Evolutionary conservation across 768 basidiomycete genomes (phyloP).

Genomic region (Lanmaoa pseudosensibilis): DNA sequence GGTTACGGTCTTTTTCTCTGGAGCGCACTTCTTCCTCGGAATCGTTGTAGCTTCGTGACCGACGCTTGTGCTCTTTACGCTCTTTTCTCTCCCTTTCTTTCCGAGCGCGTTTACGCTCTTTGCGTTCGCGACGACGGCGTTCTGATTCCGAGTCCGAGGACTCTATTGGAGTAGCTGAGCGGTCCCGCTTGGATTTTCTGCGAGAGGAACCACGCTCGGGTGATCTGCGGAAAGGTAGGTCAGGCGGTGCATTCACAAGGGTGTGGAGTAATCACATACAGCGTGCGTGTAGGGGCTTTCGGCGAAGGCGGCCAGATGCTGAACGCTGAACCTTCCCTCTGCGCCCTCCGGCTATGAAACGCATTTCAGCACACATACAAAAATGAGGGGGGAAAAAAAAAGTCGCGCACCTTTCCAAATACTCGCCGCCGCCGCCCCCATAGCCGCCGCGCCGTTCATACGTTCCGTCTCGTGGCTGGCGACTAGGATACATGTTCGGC

Average conservation of each 20-base stretch:
- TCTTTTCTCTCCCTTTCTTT: constrained; percentile 49
- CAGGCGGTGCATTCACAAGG: not conserved
- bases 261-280: constrained; percentile 41
- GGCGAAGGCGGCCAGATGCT: constrained; percentile 86
- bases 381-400: not conserved
- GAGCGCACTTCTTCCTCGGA: constrained; percentile 37
- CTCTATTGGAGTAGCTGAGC: constrained; percentile 46
- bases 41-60: constrained; percentile 38
- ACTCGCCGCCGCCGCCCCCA: constrained; percentile 44
- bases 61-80: constrained; percentile 38
- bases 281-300: constrained; percentile 55
- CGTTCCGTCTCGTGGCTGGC: constrained; percentile 20
- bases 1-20: constrained; percentile 25
- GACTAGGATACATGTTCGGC: constrained; percentile 57
- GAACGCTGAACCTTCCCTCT: constrained; percentile 56
- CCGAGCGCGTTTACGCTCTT: constrained; percentile 57
- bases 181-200: constrained; percentile 60
- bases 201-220: constrained; percentile 51
- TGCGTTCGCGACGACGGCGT: constrained; percentile 54
- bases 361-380: not conserved
- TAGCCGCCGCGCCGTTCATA: constrained; percentile 32
- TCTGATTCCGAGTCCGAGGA: constrained; percentile 55
- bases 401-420: constrained; percentile 61
- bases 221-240: constrained; percentile 43
- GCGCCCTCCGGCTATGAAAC: constrained; percentile 59